Conservation (phyloP, 495 filamentous ascomycete genomes). For the Cercophora samala region DNA sequence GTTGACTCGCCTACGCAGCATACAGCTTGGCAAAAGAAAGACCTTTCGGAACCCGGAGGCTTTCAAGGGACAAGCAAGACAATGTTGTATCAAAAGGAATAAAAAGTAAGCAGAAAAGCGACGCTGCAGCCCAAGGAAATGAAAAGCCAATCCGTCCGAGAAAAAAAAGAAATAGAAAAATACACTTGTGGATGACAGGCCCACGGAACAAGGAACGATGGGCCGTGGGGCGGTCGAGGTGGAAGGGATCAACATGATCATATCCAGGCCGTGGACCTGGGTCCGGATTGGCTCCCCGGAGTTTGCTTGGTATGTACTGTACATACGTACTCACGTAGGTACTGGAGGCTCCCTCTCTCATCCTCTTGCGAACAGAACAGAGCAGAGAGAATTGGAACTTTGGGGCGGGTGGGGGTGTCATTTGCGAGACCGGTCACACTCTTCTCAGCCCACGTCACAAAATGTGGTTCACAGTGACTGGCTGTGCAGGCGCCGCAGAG, state of each 20-base stretch:
- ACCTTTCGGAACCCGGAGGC: too few relatives aligned
- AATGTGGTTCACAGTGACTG: constrained; percentile 28
- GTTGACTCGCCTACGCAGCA: background rate
- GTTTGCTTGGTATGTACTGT: too few relatives aligned
- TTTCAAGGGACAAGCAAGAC: background rate
- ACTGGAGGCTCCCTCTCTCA: background rate
- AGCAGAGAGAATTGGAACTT: background rate
- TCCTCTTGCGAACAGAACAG: background rate
- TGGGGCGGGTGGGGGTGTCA: constrained; percentile 3
- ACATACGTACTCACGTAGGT: too few relatives aligned
- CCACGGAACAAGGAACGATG: constrained; percentile 4
- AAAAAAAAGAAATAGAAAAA: constrained; percentile 1
- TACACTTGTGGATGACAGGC: background rate
- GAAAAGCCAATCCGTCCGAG: background rate
- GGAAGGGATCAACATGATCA: constrained; percentile 17
- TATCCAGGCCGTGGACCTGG: background rate
- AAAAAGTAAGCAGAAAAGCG: too few relatives aligned
- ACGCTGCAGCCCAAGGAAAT: background rate
- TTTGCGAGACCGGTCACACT: constrained; percentile 12
- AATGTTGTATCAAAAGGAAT: too few relatives aligned
- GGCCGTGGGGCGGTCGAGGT: constrained; percentile 8
- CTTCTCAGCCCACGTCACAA: constrained; percentile 16
- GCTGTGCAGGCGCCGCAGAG: constrained; percentile 24
- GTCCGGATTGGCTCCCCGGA: constrained; percentile 11
- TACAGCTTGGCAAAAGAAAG: background rate